Base-by-base conservation (phyloP, 179 eudicot species). In the Camellia oleifera region DNA sequence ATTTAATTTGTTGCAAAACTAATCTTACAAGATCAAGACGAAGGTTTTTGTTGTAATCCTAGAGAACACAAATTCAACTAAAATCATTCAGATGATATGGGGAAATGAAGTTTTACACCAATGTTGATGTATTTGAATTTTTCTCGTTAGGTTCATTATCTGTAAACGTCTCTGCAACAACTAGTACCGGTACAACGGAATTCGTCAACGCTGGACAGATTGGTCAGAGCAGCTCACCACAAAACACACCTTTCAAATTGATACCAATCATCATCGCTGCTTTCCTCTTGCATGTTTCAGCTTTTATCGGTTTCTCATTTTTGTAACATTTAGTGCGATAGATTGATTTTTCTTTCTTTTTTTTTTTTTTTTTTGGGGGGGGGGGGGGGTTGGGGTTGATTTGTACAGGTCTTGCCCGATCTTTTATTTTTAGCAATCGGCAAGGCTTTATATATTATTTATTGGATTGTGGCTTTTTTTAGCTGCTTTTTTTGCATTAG, bases 171-270 rank as follows among this genome's bases (percentile, higher is more conserved):
- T 91, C 97, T n/a, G 82, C 89, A 70, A 89, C 86, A 66, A 78
- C 91, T 3, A 83, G 88, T 46, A 79, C 88, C 0, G 90, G 93
- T 60, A 83, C 84, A 80, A 92, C 91, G 63, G 91, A 92, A 32
- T 92, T 84, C 72, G 88, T 95, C 73, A 94, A 88, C 69, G 91
- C 98, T 0, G 97, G 97, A 69, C 93, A 91, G 79, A 61, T 93
- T 4, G 76, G 85, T 42, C 77, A 57, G 58, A 86, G 77, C 84
- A 88, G 86, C 78, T 86, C 94, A 12, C 76, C 84, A 4, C 81
- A 20, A 13, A 46, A 75, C 44, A 17, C 65, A 17, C 61, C 64
- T 48, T 71, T 20, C 83, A 63, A 75, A 69, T 62, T 83, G 54
- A 75, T 85, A 67, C 66, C 65, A 12, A 66, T 44, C 45, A 61